Evolutionary conservation across 768 basidiomycete genomes (phyloP).

Genomic region (Lanmaoa rubissima): DNA sequence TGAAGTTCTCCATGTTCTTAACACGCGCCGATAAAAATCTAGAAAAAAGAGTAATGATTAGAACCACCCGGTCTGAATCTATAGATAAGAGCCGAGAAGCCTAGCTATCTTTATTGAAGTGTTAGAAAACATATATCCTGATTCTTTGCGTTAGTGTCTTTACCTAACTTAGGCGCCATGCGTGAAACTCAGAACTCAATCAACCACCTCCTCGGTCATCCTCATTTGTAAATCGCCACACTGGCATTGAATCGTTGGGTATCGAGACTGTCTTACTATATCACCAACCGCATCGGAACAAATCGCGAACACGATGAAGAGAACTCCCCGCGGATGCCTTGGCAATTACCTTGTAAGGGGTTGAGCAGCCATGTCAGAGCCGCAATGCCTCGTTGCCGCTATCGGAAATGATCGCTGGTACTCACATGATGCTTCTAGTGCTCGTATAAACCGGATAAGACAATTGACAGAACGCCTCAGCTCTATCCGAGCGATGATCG

Average conservation of each 20-base stretch:
- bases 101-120: too few species aligned
- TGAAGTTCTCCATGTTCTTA: too few species aligned
- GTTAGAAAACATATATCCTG: too few species aligned
- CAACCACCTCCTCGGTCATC: not conserved
- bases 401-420: not conserved
- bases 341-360: not conserved
- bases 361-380: not conserved
- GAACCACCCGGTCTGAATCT: too few species aligned
- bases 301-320: not conserved
- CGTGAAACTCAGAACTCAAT: too few species aligned
- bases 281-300: not conserved
- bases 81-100: too few species aligned
- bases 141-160: too few species aligned
- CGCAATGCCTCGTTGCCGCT: not conserved
- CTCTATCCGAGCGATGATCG: not conserved
- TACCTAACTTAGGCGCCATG: too few species aligned
- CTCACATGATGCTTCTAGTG: not conserved
- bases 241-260: too few species aligned
- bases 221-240: not conserved
- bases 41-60: too few species aligned
- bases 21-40: too few species aligned
- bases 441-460: slow-evolving; percentile 1
- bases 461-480: not conserved
- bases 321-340: not conserved
- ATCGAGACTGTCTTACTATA: not conserved